Base-by-base conservation (phyloP, 768 basidiomycete genomes). In the Lyophyllum decastes region DNA sequence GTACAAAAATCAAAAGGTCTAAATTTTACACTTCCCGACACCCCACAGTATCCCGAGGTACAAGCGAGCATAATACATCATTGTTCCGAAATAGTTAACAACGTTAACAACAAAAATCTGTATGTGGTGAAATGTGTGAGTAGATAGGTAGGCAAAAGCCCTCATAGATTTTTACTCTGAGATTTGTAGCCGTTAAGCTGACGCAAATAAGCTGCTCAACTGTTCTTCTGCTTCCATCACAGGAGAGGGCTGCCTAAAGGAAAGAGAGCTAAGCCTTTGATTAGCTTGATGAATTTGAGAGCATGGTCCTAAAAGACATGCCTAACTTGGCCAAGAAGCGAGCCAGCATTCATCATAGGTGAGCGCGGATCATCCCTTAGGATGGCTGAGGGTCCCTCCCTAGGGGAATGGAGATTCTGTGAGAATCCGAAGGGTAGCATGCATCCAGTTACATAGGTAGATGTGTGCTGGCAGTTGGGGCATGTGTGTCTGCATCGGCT, bases 341-440 rank as follows among this genome's bases (percentile, higher is more conserved):
- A 38, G 14, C 16, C 38, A 24, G 50, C 21, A 22, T 22, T 27
- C 38, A n/a, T n/a, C 22, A 52, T 16, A 4, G 61, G 61, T 9
- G 61, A 62, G 24, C 61, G 61, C 10, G 61, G 61, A 50, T 62
- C 57, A 46, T 49, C 10, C 46, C 9, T 22, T 21, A 26, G 17
- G 21, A n/a, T 34, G 16, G 40, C 45, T 30, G 34, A 2, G 19
- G 30, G 21, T 49, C 26, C 24, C 35, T 24, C n/a, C 46, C 17
- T 41, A 24, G 34, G 16, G 26, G 25, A 25, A 19, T 11, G 43
- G 16, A 24, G 19, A 30, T 19, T 25, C 45, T 49, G 24, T 22
- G 38, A 49, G 21, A 2, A 10, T 6, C 25, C 24, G 12, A 43
- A 4, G 7, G 50, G 22, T 46, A 44, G 22, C 27, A 51, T 45